These are phyloP conservation scores for Umbilicus rupestris DNA, from an alignment of 164 flowering plant species.

Conservation along the genomic window DNA sequence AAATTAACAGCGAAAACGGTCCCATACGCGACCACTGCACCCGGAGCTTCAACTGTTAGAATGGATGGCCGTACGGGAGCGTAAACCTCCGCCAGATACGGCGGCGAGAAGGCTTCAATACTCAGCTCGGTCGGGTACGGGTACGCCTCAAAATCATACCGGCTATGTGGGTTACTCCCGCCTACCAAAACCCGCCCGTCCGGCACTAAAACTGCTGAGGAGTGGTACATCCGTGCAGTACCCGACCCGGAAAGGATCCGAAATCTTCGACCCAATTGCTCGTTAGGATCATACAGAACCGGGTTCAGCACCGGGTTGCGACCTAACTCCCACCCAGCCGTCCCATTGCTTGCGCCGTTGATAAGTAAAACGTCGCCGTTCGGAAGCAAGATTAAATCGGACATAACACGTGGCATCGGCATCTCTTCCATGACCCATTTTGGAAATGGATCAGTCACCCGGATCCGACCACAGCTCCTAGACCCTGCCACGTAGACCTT, in stretches of 20 bases:
- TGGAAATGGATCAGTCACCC: slow-evolving; percentile 42
- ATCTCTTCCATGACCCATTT: slow-evolving; percentile 62
- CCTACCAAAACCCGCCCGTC: slow-evolving; percentile 84
- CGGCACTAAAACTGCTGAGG: slow-evolving; percentile 48
- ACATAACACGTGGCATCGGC: slow-evolving; percentile 78
- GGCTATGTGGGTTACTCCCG: slow-evolving; percentile 73
- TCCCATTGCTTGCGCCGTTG: slow-evolving; percentile 66
- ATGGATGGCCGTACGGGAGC: slow-evolving; percentile 35
- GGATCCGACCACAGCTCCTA: slow-evolving; percentile 55
- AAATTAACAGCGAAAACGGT: slow-evolving; percentile 31
- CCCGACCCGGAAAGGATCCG: slow-evolving; percentile 30
- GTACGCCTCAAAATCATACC: slow-evolving; percentile 44
- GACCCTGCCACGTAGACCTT: slow-evolving; percentile 35
- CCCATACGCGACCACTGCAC: slow-evolving; percentile 21
- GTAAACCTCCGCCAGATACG: slow-evolving; percentile 27
- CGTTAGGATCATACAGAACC: slow-evolving; percentile 36
- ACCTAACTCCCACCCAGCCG: slow-evolving; percentile 80
- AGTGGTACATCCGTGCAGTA: slow-evolving; percentile 73
- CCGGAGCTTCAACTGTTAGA: slow-evolving; percentile 20
- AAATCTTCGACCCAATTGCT: slow-evolving; percentile 34
- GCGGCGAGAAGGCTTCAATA: slow-evolving; percentile 61
- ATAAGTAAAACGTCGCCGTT: slow-evolving; percentile 57
- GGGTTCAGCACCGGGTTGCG: slow-evolving; percentile 47
- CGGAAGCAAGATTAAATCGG: slow-evolving; percentile 64
- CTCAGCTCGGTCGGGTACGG: slow-evolving; percentile 70